These are phyloP conservation scores for Crithidia fasciculata DNA, from an alignment of 208 protist species.

Conservation along the genomic window DNA sequence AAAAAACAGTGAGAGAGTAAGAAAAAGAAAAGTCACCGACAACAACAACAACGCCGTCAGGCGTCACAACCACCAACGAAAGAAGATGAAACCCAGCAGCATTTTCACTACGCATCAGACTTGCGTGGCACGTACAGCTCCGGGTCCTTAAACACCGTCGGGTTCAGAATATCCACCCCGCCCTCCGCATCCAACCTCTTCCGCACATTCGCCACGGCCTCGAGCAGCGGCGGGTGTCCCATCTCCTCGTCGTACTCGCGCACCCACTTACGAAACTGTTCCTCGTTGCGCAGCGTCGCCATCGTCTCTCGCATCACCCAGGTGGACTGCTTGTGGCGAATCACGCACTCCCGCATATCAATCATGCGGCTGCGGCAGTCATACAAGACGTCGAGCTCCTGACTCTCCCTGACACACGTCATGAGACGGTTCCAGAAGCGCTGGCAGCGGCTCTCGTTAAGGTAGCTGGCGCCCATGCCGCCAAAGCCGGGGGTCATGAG, in stretches of 20 bases:
- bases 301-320: constrained; percentile 90
- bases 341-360: constrained; percentile 82
- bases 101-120: background rate
- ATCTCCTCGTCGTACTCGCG: constrained; percentile 79
- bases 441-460: constrained; percentile 78
- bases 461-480: constrained; percentile 66
- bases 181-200: constrained; percentile 68
- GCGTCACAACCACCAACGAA: background rate
- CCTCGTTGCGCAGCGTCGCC: constrained; percentile 74
- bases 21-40: constrained; percentile 3
- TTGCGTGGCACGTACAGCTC: constrained; percentile 72
- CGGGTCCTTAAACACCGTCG: constrained; percentile 87
- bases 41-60: background rate
- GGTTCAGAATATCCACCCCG: constrained; percentile 76
- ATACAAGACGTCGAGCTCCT: constrained; percentile 88
- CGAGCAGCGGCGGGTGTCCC: constrained; percentile 81
- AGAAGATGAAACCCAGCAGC: background rate
- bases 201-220: constrained; percentile 73
- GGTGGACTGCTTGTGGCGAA: constrained; percentile 82
- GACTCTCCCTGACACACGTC: constrained; percentile 84
- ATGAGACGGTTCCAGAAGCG: constrained; percentile 85
- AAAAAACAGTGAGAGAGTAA: background rate
- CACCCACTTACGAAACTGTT: constrained; percentile 73
- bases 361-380: constrained; percentile 87
- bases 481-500: constrained; percentile 55